Base-by-base conservation (phyloP, 176 grass and related monocot species). In the Oryza brachyantha region DNA sequence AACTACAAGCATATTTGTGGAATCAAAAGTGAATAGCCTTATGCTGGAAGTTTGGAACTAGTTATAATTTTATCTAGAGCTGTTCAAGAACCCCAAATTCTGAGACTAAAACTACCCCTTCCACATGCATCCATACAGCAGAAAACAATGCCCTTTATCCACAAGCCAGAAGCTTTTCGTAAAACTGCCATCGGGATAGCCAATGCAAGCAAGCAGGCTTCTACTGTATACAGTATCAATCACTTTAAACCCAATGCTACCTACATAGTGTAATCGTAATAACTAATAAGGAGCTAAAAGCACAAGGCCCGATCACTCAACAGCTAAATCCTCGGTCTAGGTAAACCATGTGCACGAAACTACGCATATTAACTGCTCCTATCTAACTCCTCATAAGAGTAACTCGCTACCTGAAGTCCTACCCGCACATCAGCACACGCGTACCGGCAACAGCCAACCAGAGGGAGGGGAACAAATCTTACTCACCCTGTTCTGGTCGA, bases 401-500 rank as follows among this genome's bases (percentile, higher is more conserved):
- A 22, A n/a, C 50, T 55, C 50, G 9, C 39, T 1, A 41, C 2
- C 39, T 41, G 9, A 45, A 16, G 0, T 16, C 12, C 42, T 14
- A 45, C 16, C 42, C 42, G 3, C 41, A 45, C 13, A 2, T 45
- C 13, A 45, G 42, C 42, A 13, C 10, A 45, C 13, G 42, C 42
- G 25, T 3, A 67, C 1, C 21, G 42, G 21, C 27, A 16, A 7
- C 52, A 11, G 5, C 13, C 61, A 0, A 1, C 28, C 3, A 7
- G n/a, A n/a, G n/a, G 3, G 17, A 19, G 7, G 16, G 1, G 6
- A 21, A 66, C 31, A 61, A 61, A 60, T 66, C 60, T 8, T 13
- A 71, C 70, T 80, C 76, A 97, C 93, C 75, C 90, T 69, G 73
- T 93, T 93, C 85, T 97, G 90, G 62, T 97, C 93, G 24, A 96